Evolutionary conservation across 2,329 filamentous ascomycete genomes (phyloP), one percentile per base, ranked within the genome.

Genomic region (Hansfordia pulvinata): DNA sequence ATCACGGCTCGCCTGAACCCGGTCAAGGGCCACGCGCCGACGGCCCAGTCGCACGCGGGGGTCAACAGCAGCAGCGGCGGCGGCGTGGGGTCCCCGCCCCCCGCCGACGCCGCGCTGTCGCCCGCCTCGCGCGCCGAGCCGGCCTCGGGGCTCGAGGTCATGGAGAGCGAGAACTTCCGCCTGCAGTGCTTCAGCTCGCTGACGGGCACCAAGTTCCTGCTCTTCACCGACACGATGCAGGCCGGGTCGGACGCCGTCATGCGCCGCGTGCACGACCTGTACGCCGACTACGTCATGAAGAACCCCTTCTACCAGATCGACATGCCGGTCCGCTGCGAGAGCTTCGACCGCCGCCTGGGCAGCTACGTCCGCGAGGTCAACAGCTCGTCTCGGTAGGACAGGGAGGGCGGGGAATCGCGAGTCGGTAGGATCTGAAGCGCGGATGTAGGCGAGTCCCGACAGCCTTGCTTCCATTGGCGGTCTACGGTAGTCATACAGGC

Each of bases 271-370:
- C 96, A 98, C 52, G 90, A 96, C 51, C 58, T 96, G 27, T 98
- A 96, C 58, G 71, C 83, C 26, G 90, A 98, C 54, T 96, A 83
- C 50, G 90, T 98, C 40, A 96, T 94, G 84, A 98, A 96, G 65
- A 98, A 98, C 52, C 90, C 90, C 1, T 98, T 98, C 49, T 96
- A 96, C 57, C 86, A 90, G 46, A 64, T 93, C 30, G 90, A 98
- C 59, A 98, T 96, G 86, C 90, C 90, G 6, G 74, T 98, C 28
- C 68, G 90, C 34, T 93, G 90, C 55, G 90, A 96, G 47, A 80
- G 84, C 41, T 98, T 94, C 58, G 90, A 98, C 52, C 67, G 86
- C 41, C 83, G 83, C 52, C 52, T 94, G 37, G 68, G 70, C 38
- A 81, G 76, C 19, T 93, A 86, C 54, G 72, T 93, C 43, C 74